Percentiles rank a stretch among this genome's conserved stretches.
These are phyloP conservation scores for Diplodia mutila DNA, from an alignment of 2,329 filamentous ascomycete genomes.

Conservation along the genomic window DNA sequence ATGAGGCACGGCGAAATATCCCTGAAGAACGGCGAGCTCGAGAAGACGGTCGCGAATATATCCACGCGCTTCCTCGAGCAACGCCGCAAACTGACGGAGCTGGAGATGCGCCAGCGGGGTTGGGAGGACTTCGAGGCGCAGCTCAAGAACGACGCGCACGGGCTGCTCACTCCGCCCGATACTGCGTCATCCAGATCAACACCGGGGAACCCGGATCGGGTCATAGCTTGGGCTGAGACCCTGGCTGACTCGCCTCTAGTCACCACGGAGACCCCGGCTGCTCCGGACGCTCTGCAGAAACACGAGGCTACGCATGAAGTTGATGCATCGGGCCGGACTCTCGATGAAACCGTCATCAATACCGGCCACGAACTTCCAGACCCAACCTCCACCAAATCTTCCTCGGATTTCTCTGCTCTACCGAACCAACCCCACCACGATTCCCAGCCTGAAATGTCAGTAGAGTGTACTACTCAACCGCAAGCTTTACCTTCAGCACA, in stretches of 20 bases:
- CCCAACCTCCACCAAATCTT: not conserved
- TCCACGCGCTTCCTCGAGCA: not conserved
- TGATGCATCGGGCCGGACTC: not conserved
- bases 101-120: not conserved
- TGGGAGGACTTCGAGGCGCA: not conserved
- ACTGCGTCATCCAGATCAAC: not conserved
- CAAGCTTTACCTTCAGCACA: not conserved
- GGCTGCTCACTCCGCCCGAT: not conserved
- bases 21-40: not conserved
- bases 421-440: not conserved
- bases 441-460: not conserved
- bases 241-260: not conserved
- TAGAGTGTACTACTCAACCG: not conserved
- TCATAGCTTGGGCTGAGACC: constrained; percentile 13
- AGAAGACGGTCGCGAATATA: not conserved
- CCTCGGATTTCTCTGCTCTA: not conserved
- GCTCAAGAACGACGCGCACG: not conserved
- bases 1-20: not conserved
- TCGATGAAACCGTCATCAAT: not conserved
- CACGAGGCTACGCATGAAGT: not conserved
- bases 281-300: not conserved
- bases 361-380: not conserved
- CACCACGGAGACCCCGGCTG: not conserved
- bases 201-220: constrained; percentile 1
- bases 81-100: not conserved